Base-by-base conservation (phyloP, 768 basidiomycete species). In the Trametes meyenii region DNA sequence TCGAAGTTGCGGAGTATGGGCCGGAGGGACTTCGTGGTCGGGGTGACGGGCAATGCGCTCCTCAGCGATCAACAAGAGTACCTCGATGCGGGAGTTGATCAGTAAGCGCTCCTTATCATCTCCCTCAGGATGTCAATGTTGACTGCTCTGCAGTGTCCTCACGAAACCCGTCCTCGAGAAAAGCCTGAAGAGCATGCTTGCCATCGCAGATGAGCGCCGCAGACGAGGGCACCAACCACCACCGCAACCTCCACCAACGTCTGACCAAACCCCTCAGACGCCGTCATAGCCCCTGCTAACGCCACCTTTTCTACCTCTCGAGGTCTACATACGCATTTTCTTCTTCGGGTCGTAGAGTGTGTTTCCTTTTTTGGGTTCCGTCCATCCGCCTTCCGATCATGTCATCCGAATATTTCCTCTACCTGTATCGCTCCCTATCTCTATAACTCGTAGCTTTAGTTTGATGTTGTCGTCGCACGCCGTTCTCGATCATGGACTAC, bases 141-240 rank as follows among this genome's bases (percentile, higher is more conserved):
- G 43, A 53, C 5, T 58, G 17, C 21, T 50, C 29, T 58, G 60
- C 57, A 91, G 89, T 53, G 84, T 93, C 16, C 73, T 93, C 62
- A 92, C 89, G 49, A 93, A 93, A 74, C 91, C 92, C 0, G 91
- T 92, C 2, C 74, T 81, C 23, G 89, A 91, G 74, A 80, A 78
- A 53, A 79, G 76, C 63, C 63, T 82, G 21, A 74, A 74, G 63
- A 70, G 68, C 21, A 78, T 82, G 75, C 69, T 82, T 57, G 70
- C 51, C 48, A 73, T 78, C 52, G 81, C 80, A 2, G 75, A 76
- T 38, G 79, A 78, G 62, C 78, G 79, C 33, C 73, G 79, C 50
- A 67, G 60, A 66, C 61, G 63, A 54, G 60, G 42, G 23, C 26
- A 11, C n/a, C 54, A 46, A n/a, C 35, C 54, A 17, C 7, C 55